Percentiles rank a stretch among this genome's conserved stretches.
These are phyloP conservation scores for Inga oerstediana DNA, from an alignment of 306 rosid genomes.

Conservation along the genomic window DNA sequence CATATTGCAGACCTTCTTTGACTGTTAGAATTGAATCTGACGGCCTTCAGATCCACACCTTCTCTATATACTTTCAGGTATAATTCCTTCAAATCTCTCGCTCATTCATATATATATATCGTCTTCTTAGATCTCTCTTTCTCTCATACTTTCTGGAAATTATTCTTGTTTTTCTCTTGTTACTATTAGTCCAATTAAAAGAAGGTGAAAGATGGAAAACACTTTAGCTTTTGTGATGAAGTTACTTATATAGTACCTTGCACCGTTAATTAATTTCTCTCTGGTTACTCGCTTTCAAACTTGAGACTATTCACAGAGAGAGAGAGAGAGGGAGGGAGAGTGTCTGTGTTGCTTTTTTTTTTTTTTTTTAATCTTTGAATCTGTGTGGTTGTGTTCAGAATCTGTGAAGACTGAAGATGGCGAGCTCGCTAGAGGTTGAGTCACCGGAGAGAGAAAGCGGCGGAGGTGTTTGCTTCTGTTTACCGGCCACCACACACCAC, in stretches of 20 bases:
- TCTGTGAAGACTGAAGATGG: not conserved
- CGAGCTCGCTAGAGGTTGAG: not conserved
- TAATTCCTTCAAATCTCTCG: not conserved
- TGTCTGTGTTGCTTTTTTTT: too few species aligned
- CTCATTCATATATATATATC: not conserved
- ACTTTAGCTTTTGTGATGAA: not conserved
- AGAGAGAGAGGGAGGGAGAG: not conserved
- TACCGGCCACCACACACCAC: not conserved
- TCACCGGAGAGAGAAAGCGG: not conserved
- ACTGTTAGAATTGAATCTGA: not conserved
- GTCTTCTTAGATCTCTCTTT: not conserved
- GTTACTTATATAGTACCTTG: not conserved
- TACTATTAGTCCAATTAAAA: not conserved
- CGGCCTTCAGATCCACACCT: not conserved
- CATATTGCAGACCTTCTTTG: not conserved
- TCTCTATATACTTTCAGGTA: not conserved
- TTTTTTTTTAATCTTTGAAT: not conserved
- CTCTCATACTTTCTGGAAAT: not conserved
- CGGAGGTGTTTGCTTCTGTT: not conserved
- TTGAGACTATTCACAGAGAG: not conserved
- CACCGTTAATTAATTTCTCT: not conserved
- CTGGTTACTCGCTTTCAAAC: too few species aligned
- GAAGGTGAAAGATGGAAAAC: not conserved
- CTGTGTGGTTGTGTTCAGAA: not conserved
- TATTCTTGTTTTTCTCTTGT: not conserved